Conservation (phyloP, 2,329 filamentous ascomycete species). For the Pezicula neosporulosa region DNA sequence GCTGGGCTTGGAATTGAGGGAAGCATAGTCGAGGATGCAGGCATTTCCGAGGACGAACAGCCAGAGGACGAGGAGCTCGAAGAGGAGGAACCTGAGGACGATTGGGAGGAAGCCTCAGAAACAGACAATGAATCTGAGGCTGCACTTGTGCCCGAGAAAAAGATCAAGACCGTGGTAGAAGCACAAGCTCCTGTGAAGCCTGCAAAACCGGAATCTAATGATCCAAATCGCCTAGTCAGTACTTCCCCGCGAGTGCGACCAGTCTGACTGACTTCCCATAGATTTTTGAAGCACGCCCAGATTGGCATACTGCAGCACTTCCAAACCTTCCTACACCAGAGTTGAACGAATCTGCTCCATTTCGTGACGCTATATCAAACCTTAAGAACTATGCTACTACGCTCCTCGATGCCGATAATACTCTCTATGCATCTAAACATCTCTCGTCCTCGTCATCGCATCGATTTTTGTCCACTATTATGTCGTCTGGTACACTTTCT, state of each 20-base stretch:
- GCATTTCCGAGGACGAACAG: slow-evolving; percentile 25
- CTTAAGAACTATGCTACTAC: slow-evolving; percentile 68
- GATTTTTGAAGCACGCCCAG: slow-evolving; percentile 58
- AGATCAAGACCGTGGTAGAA: slow-evolving; percentile 1
- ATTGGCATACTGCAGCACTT: slow-evolving; percentile 62
- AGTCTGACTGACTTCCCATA: slow-evolving; percentile 31
- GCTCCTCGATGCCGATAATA: slow-evolving; percentile 75
- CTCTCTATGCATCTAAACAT: slow-evolving; percentile 67
- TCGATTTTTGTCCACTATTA: slow-evolving; percentile 96
- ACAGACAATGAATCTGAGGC: slow-evolving; percentile 28
- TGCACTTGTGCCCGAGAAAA: not conserved
- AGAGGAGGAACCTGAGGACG: slow-evolving; percentile 23
- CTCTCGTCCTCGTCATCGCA: slow-evolving; percentile 80
- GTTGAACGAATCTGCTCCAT: slow-evolving; percentile 40
- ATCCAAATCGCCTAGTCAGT: slow-evolving; percentile 29
- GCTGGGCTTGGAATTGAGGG: slow-evolving; percentile 47
- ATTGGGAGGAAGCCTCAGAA: slow-evolving; percentile 29
- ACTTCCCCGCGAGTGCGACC: slow-evolving; percentile 5
- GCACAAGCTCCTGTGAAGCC: not conserved
- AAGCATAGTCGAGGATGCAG: slow-evolving; percentile 20
- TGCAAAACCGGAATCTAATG: slow-evolving; percentile 11
- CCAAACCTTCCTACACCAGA: slow-evolving; percentile 45
- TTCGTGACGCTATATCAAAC: slow-evolving; percentile 50
- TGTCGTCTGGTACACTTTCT: slow-evolving; percentile 91
- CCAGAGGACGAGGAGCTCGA: not conserved